A percentile compares a stretch with the other conserved stretches of the same genome.
These are phyloP conservation scores for Aspergillus wentii DNA, from an alignment of 495 filamentous ascomycete genomes.

Conservation along the genomic window DNA sequence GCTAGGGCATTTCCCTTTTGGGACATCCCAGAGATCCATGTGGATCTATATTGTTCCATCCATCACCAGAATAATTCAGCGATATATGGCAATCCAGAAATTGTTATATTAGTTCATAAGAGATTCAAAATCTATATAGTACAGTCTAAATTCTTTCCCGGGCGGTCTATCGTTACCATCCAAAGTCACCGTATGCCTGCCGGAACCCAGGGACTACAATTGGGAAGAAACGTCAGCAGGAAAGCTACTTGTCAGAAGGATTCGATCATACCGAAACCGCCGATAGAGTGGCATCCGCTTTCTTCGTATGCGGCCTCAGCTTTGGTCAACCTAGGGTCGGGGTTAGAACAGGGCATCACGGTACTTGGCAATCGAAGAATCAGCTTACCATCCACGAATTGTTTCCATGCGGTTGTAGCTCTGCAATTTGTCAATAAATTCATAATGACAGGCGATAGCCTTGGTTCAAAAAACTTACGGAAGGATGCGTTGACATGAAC, in stretches of 20 bases:
- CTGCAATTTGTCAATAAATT: slow-evolving; percentile 28
- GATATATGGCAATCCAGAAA: too few relatives aligned
- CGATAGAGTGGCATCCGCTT: slow-evolving; percentile 26
- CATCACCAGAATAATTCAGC: not conserved
- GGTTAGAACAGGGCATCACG: slow-evolving; percentile 4
- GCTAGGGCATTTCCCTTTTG: slow-evolving; percentile 14
- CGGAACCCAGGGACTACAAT: slow-evolving; percentile 33
- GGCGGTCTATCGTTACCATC: too few relatives aligned
- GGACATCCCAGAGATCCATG: slow-evolving; percentile 1
- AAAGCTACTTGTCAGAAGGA: too few relatives aligned
- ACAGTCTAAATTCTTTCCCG: too few relatives aligned
- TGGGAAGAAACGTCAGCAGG: slow-evolving; percentile 1
- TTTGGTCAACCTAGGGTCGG: slow-evolving; percentile 24
- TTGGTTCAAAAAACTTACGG: slow-evolving; percentile 39
- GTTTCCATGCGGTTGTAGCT: slow-evolving; percentile 64
- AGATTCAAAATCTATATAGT: too few relatives aligned
- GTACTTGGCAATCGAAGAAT: not conserved
- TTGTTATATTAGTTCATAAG: too few relatives aligned
- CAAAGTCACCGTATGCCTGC: slow-evolving; percentile 14
- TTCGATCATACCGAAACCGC: slow-evolving; percentile 25
- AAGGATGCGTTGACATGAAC: slow-evolving; percentile 84
- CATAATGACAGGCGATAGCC: not conserved
- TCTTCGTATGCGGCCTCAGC: slow-evolving; percentile 30
- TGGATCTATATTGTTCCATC: not conserved
- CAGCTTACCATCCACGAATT: slow-evolving; percentile 56